Evolutionary conservation across 2,329 filamentous ascomycete genomes (phyloP).

Genomic region (Penicillium polonicum): DNA sequence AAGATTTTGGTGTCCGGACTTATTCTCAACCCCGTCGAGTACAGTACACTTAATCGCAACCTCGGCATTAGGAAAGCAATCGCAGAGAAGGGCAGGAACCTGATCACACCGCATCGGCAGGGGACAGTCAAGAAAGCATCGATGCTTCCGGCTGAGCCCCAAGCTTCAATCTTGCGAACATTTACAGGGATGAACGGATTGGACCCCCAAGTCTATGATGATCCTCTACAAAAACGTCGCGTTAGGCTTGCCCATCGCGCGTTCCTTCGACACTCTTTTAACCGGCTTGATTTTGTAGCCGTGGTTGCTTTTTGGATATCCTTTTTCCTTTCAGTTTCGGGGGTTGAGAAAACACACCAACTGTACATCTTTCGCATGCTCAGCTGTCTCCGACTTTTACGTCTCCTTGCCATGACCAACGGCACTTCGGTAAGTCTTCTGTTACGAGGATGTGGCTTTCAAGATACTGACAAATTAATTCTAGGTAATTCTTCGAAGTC

Average conservation of each 20-base stretch:
- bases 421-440: slow-evolving; percentile 75
- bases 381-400: slow-evolving; percentile 87
- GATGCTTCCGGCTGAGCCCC: slow-evolving; percentile 38
- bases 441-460: background rate
- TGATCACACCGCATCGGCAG: slow-evolving; percentile 80
- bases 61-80: slow-evolving; percentile 72
- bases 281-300: slow-evolving; percentile 89
- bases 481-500: slow-evolving; percentile 85
- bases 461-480: slow-evolving; percentile 18
- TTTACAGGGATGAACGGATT: slow-evolving; percentile 72
- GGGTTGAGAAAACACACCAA: slow-evolving; percentile 67
- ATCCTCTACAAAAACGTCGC: slow-evolving; percentile 75
- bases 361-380: slow-evolving; percentile 95
- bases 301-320: slow-evolving; percentile 95
- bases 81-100: slow-evolving; percentile 69
- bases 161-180: slow-evolving; percentile 66
- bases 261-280: slow-evolving; percentile 93
- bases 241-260: slow-evolving; percentile 84
- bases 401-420: slow-evolving; percentile 86
- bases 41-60: slow-evolving; percentile 82
- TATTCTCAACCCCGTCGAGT: slow-evolving; percentile 83
- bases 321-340: slow-evolving; percentile 69
- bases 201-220: slow-evolving; percentile 54
- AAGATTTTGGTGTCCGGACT: slow-evolving; percentile 92
- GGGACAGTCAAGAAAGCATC: slow-evolving; percentile 59